Evolutionary conservation across 2,329 filamentous ascomycete species (phyloP).

Genomic region (Rachicladosporium sp.): DNA sequence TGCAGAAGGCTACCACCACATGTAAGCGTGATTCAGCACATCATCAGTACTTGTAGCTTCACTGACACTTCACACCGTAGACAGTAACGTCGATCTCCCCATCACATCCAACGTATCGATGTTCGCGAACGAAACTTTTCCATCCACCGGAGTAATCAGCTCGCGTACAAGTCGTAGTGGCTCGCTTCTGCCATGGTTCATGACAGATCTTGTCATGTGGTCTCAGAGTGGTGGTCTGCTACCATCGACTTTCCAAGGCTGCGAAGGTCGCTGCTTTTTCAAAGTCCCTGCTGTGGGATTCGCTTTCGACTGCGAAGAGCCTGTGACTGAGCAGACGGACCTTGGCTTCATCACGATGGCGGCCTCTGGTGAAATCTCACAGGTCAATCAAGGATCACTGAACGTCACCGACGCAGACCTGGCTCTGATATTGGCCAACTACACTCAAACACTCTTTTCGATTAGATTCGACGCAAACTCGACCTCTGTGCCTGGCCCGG

Average conservation of each 20-base stretch:
- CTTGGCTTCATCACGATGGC: constrained; percentile 5
- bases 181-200: constrained; percentile 1
- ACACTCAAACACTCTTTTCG: too few species aligned
- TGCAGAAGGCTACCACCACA: constrained; percentile 11
- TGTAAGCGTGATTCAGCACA: neutral
- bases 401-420: too few species aligned
- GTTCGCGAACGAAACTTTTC: too few species aligned
- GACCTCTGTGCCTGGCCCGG: too few species aligned
- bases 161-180: too few species aligned
- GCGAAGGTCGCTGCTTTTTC: constrained; percentile 10
- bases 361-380: neutral
- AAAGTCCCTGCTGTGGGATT: constrained; percentile 11
- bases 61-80: constrained; percentile 1
- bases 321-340: constrained; percentile 5
- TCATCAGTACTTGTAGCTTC: neutral
- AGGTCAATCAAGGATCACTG: too few species aligned
- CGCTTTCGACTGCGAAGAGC: constrained; percentile 10
- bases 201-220: constrained; percentile 8
- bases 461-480: too few species aligned
- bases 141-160: too few species aligned
- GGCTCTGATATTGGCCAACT: too few species aligned
- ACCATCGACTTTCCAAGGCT: constrained; percentile 4
- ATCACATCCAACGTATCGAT: too few species aligned
- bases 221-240: constrained; percentile 7
- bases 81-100: too few species aligned